phyloP scores from a whole-genome alignment of 2,329 filamentous ascomycete species.

The Colletotrichum siamense region DNA sequence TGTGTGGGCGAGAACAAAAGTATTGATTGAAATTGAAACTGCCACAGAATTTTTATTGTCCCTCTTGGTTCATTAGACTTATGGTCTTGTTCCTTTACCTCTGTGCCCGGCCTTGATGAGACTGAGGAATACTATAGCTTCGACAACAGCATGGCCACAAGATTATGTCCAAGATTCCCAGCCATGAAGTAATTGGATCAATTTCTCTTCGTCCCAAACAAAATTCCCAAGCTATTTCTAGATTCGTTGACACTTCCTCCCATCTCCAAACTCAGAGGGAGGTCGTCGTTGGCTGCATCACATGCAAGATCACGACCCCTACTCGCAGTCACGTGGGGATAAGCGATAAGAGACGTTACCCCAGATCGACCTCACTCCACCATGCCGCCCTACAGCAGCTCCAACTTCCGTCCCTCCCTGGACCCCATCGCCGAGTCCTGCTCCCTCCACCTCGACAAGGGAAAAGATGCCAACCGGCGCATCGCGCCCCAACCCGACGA shows the following conservation, averaged over 20 bases:
- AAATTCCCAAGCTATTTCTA: neutral
- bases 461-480: constrained; percentile 15
- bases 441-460: neutral
- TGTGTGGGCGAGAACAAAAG: neutral
- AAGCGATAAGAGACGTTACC: constrained; percentile 10
- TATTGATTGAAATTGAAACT: neutral
- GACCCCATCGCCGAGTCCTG: constrained; percentile 6
- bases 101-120: neutral
- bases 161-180: too few species aligned
- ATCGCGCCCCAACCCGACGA: neutral
- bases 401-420: constrained; percentile 10
- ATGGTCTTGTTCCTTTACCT: neutral
- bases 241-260: neutral
- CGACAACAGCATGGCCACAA: neutral
- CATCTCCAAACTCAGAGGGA: neutral
- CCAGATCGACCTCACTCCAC: constrained; percentile 7
- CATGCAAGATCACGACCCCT: constrained; percentile 12
- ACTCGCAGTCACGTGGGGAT: constrained; percentile 19
- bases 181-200: too few species aligned
- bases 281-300: neutral
- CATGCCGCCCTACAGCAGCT: constrained; percentile 9
- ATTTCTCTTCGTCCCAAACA: neutral
- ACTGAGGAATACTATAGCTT: neutral
- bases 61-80: accelerated
- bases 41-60: neutral